Evolutionary conservation across 2,329 filamentous ascomycete genomes (phyloP), one percentile per base, ranked within the genome.

Genomic region (Nannizzia gypsea): DNA sequence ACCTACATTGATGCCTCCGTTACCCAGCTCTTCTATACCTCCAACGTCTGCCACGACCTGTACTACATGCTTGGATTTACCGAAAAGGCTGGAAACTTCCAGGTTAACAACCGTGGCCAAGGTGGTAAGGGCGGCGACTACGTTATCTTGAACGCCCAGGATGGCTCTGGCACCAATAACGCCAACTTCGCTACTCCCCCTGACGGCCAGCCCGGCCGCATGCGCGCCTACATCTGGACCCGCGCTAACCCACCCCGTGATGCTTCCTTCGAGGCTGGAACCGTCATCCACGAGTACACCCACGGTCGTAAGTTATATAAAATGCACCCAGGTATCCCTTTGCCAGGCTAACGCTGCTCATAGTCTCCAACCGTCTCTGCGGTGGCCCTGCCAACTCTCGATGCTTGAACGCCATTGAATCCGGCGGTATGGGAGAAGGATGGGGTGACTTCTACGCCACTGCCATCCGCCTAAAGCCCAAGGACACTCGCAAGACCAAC

Each of bases 351-450:
- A 54, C 38, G 3, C 17, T 9, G 22, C 31, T 40, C 15, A 36
- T 61, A 63, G 61, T 63, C 22, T 63, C 61, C 42, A 63, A 61
- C 57, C 61, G 61, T 61, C 61, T 63, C 17, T 57, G 50, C 26
- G 61, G 61, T 59, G 61, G 61, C 44, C 59, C 59, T 44, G 50
- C 59, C 34, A 63, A 63, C 57, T 59, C 61, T 4, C 28, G 48
- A 13, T 63, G 61, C 54, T 56, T 63, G 56, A 58, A 46, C 22
- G 61, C 44, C 28, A 31, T 63, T 15, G 61, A 63, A 40, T 59
- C 61, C 31, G 61, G 61, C 31, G 61, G 61, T 59, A 63, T 63
- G 61, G 61, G 61, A 57, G 61, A 63, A 46, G 61, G 61, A 22
- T 63, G 61, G 61, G 59, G 59, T 56, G 61, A 63, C 46, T 61